A percentile compares a stretch with the other conserved stretches of the same genome.
These are phyloP conservation scores for Lepiota brunneoincarnata DNA, from an alignment of 768 basidiomycete species.

Conservation along the genomic window DNA sequence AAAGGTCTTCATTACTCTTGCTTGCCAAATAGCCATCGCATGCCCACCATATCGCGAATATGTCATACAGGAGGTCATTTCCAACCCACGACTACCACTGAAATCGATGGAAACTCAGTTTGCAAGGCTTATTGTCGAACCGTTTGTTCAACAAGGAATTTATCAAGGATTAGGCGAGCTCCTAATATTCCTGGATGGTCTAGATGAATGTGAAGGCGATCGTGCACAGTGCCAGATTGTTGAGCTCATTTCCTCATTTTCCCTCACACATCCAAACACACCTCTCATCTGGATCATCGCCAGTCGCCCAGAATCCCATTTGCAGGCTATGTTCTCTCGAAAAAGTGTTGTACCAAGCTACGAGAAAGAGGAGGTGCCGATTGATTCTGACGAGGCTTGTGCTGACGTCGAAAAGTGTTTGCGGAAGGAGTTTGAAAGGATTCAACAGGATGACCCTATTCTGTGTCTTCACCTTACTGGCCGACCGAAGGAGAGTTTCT, in stretches of 20 bases:
- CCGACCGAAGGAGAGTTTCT: constrained; percentile 12
- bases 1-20: constrained; percentile 19
- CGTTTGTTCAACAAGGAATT: background rate
- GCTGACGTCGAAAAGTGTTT: constrained; percentile 19
- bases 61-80: constrained; percentile 8
- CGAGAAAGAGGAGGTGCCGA: background rate
- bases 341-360: background rate
- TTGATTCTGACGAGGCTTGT: constrained; percentile 11
- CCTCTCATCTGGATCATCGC: constrained; percentile 23
- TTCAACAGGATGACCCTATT: constrained; percentile 1
- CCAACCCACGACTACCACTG: constrained; percentile 6
- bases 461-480: constrained; percentile 12
- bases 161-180: background rate
- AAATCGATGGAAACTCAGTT: constrained; percentile 14
- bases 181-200: constrained; percentile 21
- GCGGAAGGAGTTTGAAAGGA: constrained; percentile 9
- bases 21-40: constrained; percentile 18
- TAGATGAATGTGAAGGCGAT: constrained; percentile 22
- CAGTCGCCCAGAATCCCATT: constrained; percentile 23
- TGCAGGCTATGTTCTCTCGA: constrained; percentile 13
- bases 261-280: background rate
- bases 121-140: constrained; percentile 11
- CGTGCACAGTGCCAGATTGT: constrained; percentile 16
- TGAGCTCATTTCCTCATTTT: constrained; percentile 1
- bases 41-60: constrained; percentile 1